Evolutionary conservation across 164 flowering plant genomes (phyloP), one percentile per base, ranked within the genome.

Genomic region (Houttuynia cordata): DNA sequence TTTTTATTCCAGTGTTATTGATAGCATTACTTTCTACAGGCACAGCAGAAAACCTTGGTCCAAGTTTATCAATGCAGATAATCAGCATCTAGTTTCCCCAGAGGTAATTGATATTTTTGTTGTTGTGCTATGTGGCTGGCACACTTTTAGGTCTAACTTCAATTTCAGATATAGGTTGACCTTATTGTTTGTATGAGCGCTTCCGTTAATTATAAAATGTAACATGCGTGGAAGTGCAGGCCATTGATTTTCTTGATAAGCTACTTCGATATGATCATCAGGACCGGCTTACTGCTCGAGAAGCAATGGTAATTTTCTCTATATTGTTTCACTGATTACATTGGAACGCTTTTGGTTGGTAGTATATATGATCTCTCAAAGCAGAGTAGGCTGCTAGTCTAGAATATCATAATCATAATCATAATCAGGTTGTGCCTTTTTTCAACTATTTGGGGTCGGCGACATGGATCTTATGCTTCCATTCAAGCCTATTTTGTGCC

Each of bases 241-340:
- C 97, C 12, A 68, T 91, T 62, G 97, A 91, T 66, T 88, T 94
- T 71, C 80, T 94, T 49, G 99, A 94, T 77, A 91, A 84, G 78
- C 71, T 94, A 79, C 83, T 94, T 63, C 88, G 84, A 19, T 94
- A 91, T 67, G 99, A 94, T 73, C 99, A 94, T 75, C 96, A 87
- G 70, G 97, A 91, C 60, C 78, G 99, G 81, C 97, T 87, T 22
- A 94, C 96, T 24, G 96, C 99, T 24, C 88, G 85, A 74, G 97
- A 94, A 81, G 99, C 99, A 68, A 94, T 91, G 99, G 99, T 94
- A 79, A 59, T 42, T 20, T 24, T 65, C 39, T 19, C 42, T 37
- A 8, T 53, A 45, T 42, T 21, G 39, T 20, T 42, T 19, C 45
- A 20, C 17, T 47, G 25, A 23, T 22, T 1, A 10, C 6, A 22